Base-by-base conservation (phyloP, 495 filamentous ascomycete genomes). In the Tuber microsphaerosporum region DNA sequence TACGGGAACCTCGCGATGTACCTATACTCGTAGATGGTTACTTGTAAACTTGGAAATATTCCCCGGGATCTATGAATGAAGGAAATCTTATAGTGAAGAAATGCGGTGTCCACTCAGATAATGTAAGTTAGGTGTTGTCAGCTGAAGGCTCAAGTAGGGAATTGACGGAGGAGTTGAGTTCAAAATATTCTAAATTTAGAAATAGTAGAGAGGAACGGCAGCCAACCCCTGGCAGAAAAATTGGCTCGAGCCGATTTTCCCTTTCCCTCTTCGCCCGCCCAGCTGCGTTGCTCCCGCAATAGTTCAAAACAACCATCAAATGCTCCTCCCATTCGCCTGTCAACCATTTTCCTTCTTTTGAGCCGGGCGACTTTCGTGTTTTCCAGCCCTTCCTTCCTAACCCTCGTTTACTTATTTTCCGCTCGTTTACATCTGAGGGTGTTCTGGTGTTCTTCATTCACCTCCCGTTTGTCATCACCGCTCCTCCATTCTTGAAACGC, bases 211-310 rank as follows among this genome's bases (percentile, higher is more conserved):
- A 48, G 46, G 39, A 6, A 48, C 46, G 8, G 19, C 46, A 51
- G 31, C 56, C 34, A 79, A 51, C 76, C 77, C 77, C 77, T 79
- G 76, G 77, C 56, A 69, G 43, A 48, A 75, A 72, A 70, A 71
- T 70, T 77, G 76, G 75, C 75, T 77, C 73, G 71, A 76, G 69
- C 72, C 69, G 48, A 77, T 51, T 74, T 69, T 69, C 69, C 51
- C 56, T 65, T 77, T 43, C 56, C 70, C 71, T 46, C 70, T 42
- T 61, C 75, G 45, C 70, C 72, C 76, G 45, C 70, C 75, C 76
- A 69, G 77, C 43, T 70, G 41, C n/a, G 68, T 75, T 70, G 42
- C 68, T 75, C 61, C 72, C 70, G 45, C 75, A 76, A 31, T 46
- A 39, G 34, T 74, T 44, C 43, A 37, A 26, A 65, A 76, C 69